These are phyloP conservation scores for Pichia sp. DNA, from an alignment of 1,139 yeast genomes.

Conservation along the genomic window DNA sequence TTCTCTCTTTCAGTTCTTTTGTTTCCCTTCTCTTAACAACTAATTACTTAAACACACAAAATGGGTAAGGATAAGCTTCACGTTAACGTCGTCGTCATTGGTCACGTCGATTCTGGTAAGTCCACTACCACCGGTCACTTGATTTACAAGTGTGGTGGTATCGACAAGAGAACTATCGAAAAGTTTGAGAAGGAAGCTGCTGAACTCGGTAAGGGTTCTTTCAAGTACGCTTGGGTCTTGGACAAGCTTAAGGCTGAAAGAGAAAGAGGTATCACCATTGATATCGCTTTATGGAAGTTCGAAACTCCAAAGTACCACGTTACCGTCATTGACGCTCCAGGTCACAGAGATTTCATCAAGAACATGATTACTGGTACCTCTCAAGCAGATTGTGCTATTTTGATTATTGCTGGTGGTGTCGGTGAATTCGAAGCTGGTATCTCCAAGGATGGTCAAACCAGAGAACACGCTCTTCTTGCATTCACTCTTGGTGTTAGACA, in stretches of 20 bases:
- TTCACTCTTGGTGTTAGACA: constrained; percentile 88
- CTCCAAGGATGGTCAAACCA: constrained; percentile 89
- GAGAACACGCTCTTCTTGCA: constrained; percentile 89
- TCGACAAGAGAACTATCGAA: constrained; percentile 93
- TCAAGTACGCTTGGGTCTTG: constrained; percentile 98
- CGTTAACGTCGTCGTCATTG: constrained; percentile 99
- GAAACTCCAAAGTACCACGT: constrained; percentile 93
- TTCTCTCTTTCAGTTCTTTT: background rate
- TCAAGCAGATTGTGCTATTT: constrained; percentile 90
- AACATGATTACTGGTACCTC: constrained; percentile 92
- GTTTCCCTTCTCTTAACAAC: background rate
- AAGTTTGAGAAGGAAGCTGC: constrained; percentile 99
- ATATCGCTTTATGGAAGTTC: constrained; percentile 93
- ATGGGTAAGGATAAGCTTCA: constrained; percentile 85
- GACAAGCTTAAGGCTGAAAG: constrained; percentile 94
- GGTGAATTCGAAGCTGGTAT: constrained; percentile 97
- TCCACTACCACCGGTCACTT: constrained; percentile 98
- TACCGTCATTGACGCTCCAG: constrained; percentile 92
- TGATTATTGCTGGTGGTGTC: constrained; percentile 84
- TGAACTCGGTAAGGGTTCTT: constrained; percentile 96
- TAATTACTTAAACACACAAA: constrained; percentile 7
- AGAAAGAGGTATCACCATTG: constrained; percentile 96
- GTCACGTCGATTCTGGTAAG: constrained; percentile 99
- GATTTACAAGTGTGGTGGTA: constrained; percentile 86
- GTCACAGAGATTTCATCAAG: constrained; percentile 97